Evolutionary conservation across 257 asterid genomes (phyloP).

Genomic region (Solanum pinnatisectum): DNA sequence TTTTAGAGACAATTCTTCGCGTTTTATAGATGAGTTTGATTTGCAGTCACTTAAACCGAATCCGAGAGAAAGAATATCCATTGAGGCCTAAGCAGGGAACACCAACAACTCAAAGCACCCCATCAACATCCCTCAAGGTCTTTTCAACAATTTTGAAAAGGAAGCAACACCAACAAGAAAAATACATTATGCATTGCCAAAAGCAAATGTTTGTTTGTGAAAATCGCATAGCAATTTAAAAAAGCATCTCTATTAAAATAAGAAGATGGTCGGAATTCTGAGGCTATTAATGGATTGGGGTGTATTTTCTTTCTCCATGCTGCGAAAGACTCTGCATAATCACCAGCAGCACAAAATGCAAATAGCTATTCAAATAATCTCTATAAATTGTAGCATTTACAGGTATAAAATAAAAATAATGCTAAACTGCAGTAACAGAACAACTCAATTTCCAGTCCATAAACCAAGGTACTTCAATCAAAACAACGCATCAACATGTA

Average conservation of each 20-base stretch:
- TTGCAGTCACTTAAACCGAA: too few relatives aligned
- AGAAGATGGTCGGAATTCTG: background rate
- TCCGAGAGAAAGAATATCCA: too few relatives aligned
- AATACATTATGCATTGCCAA: background rate
- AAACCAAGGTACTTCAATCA: background rate
- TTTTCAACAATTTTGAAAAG: background rate
- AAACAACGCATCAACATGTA: background rate
- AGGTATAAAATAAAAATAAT: background rate
- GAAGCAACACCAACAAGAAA: background rate
- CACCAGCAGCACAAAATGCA: background rate
- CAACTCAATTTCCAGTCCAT: background rate
- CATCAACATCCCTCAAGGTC: background rate
- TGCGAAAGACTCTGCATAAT: background rate
- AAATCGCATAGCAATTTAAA: background rate
- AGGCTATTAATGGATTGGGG: background rate
- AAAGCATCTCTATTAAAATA: background rate
- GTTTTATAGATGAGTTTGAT: too few relatives aligned
- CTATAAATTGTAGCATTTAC: background rate
- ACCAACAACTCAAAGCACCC: background rate
- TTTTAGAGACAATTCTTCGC: too few relatives aligned
- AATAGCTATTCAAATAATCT: background rate
- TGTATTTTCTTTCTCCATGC: background rate
- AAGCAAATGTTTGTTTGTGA: background rate
- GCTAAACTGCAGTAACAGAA: background rate
- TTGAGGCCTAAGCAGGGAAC: background rate